phyloP scores from a whole-genome alignment of 2,329 filamentous ascomycete genomes.

The Cytospora leucostoma region DNA sequence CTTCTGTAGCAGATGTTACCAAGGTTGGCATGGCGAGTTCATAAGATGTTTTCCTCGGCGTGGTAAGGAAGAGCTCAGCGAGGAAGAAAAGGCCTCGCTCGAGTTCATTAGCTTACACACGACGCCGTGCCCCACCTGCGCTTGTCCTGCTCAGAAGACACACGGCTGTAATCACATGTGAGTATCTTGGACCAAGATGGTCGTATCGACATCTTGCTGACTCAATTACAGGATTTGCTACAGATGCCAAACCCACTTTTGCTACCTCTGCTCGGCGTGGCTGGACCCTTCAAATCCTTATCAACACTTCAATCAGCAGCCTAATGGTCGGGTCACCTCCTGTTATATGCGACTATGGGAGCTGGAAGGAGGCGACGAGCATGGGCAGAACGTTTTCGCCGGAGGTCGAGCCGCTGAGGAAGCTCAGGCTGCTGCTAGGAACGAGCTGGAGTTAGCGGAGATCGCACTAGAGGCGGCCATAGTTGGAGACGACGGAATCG shows the following conservation, averaged over 20 bases:
- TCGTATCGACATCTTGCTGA: neutral
- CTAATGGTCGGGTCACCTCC: conserved; percentile 52
- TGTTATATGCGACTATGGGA: conserved; percentile 93
- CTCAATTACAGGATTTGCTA: conserved; percentile 63
- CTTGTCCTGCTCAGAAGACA: conserved; percentile 82
- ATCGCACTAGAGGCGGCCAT: conserved; percentile 20
- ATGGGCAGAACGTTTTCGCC: conserved; percentile 35
- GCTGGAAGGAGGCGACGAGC: conserved; percentile 73
- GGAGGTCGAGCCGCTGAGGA: conserved; percentile 38
- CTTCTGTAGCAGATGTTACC: conserved; percentile 71
- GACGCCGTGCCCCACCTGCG: conserved; percentile 86
- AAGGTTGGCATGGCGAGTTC: conserved; percentile 93
- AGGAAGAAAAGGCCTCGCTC: conserved; percentile 82
- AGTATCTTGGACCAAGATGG: neutral
- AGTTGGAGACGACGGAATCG: conserved; percentile 34
- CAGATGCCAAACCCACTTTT: conserved; percentile 89
- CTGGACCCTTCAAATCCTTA: conserved; percentile 81
- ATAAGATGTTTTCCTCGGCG: conserved; percentile 67
- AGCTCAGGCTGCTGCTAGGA: conserved; percentile 30
- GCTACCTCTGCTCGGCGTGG: conserved; percentile 91
- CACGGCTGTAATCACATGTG: conserved; percentile 94
- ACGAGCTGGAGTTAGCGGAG: conserved; percentile 36
- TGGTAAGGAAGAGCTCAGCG: conserved; percentile 69
- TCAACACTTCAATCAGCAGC: conserved; percentile 75
- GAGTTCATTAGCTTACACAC: conserved; percentile 83